Base-by-base conservation (phyloP, 352 stramenopile species). In the Pythium brachiatum region DNA sequence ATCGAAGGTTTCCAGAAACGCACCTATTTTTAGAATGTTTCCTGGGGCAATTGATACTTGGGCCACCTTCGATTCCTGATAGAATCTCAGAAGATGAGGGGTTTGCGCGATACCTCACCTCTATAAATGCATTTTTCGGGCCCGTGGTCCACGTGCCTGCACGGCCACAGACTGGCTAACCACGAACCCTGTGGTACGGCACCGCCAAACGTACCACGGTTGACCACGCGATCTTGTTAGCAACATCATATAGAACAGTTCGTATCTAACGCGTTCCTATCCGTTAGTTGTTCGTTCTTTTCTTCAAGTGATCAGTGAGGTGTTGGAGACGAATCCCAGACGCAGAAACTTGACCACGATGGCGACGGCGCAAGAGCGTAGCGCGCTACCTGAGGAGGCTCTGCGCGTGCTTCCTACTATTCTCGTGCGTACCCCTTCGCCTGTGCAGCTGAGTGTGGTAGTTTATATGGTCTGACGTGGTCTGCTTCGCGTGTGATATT, bases 371-470 rank as follows among this genome's bases (percentile, higher is more conserved):
- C 60, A 53, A 46, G 69, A 59, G 61, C 60, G 59, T 25, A 38
- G 27, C 31, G 58, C 54, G 46, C 66, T 84, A 12, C 73, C 80
- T 7, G 68, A 73, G 11, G 74, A 70, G 41, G 77, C 78, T 23
- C 57, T 76, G 26, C 69, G 74, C 44, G 80, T 87, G 53, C 75
- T 90, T n/a, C 81, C 81, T 13, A 67, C 83, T 44, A 87, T 90
- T 52, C 60, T 90, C 54, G 80, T 86, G 46, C 36, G 62, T 54
- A 55, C 43, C 5, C 32, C 2, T 27, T n/a, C n/a, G n/a, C n/a
- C n/a, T n/a, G n/a, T n/a, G n/a, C n/a, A n/a, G n/a, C n/a, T n/a
- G n/a, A n/a, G n/a, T 7, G 20, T 16, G 20, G 32, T n/a, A 5
- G 18, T 46, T 36, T 31, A 11, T 46, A 29, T 15, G 12, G 15